Base-by-base conservation (phyloP, 2,329 filamentous ascomycete genomes). In the Cladosporium sp. region DNA sequence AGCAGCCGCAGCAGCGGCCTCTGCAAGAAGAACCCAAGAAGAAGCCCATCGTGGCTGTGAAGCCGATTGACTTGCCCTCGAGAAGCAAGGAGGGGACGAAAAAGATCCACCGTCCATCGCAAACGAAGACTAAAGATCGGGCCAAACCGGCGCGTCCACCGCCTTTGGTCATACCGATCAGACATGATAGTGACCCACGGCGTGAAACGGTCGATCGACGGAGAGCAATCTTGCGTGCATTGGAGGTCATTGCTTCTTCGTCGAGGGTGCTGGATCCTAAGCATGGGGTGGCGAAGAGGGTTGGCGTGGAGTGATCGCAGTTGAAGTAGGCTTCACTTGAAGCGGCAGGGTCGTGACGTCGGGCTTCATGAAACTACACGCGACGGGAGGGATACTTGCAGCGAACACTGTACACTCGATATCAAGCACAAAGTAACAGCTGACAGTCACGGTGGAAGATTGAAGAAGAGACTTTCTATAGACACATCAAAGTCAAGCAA, bases 161-260 rank as follows among this genome's bases (percentile, higher is more conserved):
- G 7, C 59, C 57, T n/a, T 29, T 59, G 31, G 23, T 31, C 21
- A 31, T 46, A 46, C 37, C 44, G n/a, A 23, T 46, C 23, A 28
- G 49, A 26, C 26, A 18, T 11, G 29, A 61, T 44, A 60, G 31
- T 21, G 52, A 62, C n/a, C 44, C 33, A 3, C 57, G 29, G 8
- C 57, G 40, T 14, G 53, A 61, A 8, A 21, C 23, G 18, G 23
- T 56, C 23, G 69, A 70, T 58, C 33, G 67, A n/a, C 35, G 68
- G 26, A 31, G 64, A 18, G 68, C 69, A 2, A 57, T 71, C 1
- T 46, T 69, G 12, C 62, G 44, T 21, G 64, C 68, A 16, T 46
- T 71, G 44, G 65, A 67, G 35, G 66, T 70, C 52, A 35, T 71
- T 11, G 57, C 63, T 6, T 66, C 68, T 8, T 65, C 66, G 12